Conservation (phyloP, 129 eudicot genomes). For the Heracleum sosnowskyi region DNA sequence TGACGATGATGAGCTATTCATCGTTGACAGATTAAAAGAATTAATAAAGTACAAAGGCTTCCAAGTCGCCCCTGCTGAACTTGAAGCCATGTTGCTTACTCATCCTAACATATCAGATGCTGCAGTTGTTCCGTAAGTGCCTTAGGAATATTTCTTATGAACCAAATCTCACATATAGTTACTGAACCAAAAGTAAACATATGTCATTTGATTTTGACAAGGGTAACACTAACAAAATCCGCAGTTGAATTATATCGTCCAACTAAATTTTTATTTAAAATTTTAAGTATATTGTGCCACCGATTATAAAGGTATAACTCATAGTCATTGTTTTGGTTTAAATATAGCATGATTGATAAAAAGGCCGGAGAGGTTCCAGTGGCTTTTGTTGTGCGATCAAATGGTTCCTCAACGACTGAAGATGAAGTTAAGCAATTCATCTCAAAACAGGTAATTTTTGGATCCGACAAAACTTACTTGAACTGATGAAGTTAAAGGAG, state of each 20-base stretch:
- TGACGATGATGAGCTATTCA: constrained; percentile 80
- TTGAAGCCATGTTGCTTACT: constrained; percentile 67
- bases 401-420: constrained; percentile 50
- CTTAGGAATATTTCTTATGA: neutral
- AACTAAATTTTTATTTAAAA: too few species aligned
- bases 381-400: constrained; percentile 73
- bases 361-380: constrained; percentile 95
- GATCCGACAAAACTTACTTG: neutral
- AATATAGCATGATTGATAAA: constrained; percentile 69
- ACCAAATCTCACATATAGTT: neutral
- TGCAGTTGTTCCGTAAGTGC: constrained; percentile 84
- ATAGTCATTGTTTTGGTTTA: neutral
- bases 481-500: neutral
- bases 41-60: constrained; percentile 93
- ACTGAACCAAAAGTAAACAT: neutral
- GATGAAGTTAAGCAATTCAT: constrained; percentile 74
- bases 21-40: constrained; percentile 90
- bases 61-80: constrained; percentile 98
- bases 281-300: too few species aligned
- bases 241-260: too few species aligned
- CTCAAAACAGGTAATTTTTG: constrained; percentile 57
- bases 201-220: too few species aligned
- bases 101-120: constrained; percentile 70
- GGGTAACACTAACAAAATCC: neutral
- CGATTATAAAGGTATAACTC: neutral